A percentile compares a stretch with the other conserved stretches of the same genome.
Conservation (phyloP, 2,329 filamentous ascomycete species). For the Aureobasidium leucospermi region DNA sequence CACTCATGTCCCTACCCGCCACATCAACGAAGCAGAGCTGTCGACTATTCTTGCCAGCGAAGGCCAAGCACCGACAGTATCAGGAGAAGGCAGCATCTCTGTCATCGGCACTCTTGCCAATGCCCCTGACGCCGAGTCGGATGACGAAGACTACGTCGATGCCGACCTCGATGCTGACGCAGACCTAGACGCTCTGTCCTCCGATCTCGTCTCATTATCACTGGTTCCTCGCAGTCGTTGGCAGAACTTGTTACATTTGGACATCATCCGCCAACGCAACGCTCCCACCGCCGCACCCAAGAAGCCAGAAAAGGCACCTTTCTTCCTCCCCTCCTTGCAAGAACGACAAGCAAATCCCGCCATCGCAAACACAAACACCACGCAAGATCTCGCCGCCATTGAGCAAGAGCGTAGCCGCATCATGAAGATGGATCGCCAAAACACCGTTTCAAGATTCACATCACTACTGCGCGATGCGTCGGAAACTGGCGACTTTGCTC, state of each 20-base stretch:
- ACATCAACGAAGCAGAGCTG: conserved; percentile 73
- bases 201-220: conserved; percentile 80
- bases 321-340: conserved; percentile 73
- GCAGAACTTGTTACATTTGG: conserved; percentile 90
- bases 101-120: conserved; percentile 68
- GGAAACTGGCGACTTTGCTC: conserved; percentile 52
- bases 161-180: conserved; percentile 31
- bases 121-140: conserved; percentile 38
- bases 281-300: conserved; percentile 90
- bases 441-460: conserved; percentile 36
- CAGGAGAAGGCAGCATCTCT: conserved; percentile 72
- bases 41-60: conserved; percentile 46
- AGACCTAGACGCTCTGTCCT: conserved; percentile 44
- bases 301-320: conserved; percentile 85
- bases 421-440: conserved; percentile 21
- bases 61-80: conserved; percentile 51
- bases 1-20: conserved; percentile 76
- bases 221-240: conserved; percentile 84
- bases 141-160: conserved; percentile 48
- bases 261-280: conserved; percentile 84
- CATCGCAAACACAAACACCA: conserved; percentile 21
- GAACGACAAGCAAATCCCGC: conserved; percentile 24
- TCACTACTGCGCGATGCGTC: conserved; percentile 41
- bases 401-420: conserved; percentile 28
- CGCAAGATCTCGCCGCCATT: conserved; percentile 26